These are phyloP conservation scores for Kazachstania martiniae DNA, from an alignment of 805 yeast genomes.

Conservation along the genomic window DNA sequence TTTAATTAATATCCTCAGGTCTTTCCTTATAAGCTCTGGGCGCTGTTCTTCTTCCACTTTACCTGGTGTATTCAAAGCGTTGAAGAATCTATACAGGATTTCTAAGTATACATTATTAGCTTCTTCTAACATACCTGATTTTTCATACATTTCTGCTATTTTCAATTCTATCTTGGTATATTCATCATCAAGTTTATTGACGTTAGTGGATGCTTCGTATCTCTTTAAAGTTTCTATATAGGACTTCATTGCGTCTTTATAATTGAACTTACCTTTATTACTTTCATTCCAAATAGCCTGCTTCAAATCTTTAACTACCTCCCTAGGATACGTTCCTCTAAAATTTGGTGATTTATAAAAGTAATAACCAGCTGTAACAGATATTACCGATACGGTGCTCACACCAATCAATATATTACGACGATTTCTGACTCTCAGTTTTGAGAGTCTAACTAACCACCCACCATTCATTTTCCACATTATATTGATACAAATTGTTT, in stretches of 20 bases:
- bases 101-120: slow-evolving; percentile 63
- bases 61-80: slow-evolving; percentile 36
- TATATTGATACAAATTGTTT: no score
- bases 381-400: neutral
- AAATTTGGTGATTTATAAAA: neutral
- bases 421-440: no score
- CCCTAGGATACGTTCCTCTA: slow-evolving; percentile 2
- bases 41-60: slow-evolving; percentile 28
- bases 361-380: slow-evolving; percentile 2
- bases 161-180: slow-evolving; percentile 87
- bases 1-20: slow-evolving; percentile 57
- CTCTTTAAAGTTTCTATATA: slow-evolving; percentile 59
- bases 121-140: slow-evolving; percentile 46
- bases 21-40: slow-evolving; percentile 57
- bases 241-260: slow-evolving; percentile 52
- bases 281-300: slow-evolving; percentile 79
- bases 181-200: slow-evolving; percentile 58
- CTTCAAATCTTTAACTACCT: slow-evolving; percentile 30
- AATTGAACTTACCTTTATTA: slow-evolving; percentile 45
- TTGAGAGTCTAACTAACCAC: no score
- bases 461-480: neutral
- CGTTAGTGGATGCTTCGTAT: slow-evolving; percentile 25
- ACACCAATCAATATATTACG: no score
- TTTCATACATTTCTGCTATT: slow-evolving; percentile 77
- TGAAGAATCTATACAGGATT: slow-evolving; percentile 46